phyloP scores from a whole-genome alignment of 495 filamentous ascomycete genomes.

The Hypoxylon intermedium region DNA sequence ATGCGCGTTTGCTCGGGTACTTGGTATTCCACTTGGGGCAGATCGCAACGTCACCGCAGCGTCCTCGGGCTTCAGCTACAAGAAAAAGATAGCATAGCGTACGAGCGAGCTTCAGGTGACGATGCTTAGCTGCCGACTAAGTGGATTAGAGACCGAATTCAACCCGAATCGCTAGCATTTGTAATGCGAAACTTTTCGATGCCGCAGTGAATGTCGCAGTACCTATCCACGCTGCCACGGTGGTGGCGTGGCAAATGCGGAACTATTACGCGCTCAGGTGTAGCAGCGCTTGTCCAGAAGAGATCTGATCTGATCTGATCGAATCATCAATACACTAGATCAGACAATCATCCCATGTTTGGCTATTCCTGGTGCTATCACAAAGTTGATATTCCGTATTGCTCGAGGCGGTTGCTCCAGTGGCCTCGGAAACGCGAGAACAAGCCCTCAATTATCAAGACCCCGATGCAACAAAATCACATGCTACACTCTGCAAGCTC shows the following conservation, averaged over 20 bases:
- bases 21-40: conserved; percentile 27
- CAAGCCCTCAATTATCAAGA: too few species aligned
- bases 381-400: too few species aligned
- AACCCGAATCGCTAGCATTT: conserved; percentile 2
- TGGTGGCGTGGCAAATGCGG: background rate
- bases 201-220: background rate
- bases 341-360: too few species aligned
- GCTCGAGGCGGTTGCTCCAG: too few species aligned
- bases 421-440: too few species aligned
- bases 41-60: conserved; percentile 29
- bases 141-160: conserved; percentile 15
- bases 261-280: background rate
- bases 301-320: too few species aligned
- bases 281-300: too few species aligned
- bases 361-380: too few species aligned
- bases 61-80: conserved; percentile 12
- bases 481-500: background rate
- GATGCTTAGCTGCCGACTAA: conserved; percentile 32
- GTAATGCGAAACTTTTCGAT: conserved; percentile 6
- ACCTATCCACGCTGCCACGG: background rate
- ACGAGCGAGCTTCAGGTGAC: conserved; percentile 18
- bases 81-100: background rate
- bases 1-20: background rate
- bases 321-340: too few species aligned
- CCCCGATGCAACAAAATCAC: too few species aligned